Evolutionary conservation across 768 basidiomycete genomes (phyloP), one percentile per base, ranked within the genome.

Genomic region (Piloderma croceum): DNA sequence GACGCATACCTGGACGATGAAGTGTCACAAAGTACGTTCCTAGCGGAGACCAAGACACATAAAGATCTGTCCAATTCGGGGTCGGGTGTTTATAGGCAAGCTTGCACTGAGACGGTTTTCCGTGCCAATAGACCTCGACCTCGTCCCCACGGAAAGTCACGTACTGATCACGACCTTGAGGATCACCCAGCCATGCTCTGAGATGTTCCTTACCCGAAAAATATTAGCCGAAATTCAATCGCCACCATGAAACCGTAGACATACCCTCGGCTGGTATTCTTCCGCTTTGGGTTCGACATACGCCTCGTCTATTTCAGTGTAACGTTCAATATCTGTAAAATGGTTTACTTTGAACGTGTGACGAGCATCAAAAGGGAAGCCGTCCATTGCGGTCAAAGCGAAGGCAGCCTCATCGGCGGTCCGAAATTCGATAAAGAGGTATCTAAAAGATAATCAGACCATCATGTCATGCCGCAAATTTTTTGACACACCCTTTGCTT

Each of bases 51-150:
- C 96, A 99, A 22, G 87, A 84, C 15, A 91, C 83, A 63, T 94
- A 99, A 37, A 76, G 74, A 42, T 98, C 92, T 56, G 90, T 96
- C 91, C 96, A 97, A 58, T 87, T 85, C 89, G 90, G 53, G n/a
- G n/a, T 3, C 31, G 34, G 25, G 27, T 43, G 19, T 31, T 43
- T 48, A 47, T 48, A 17, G 56, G 36, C 84, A 33, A 86, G 54
- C 59, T 92, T 90, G 53, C 82, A 80, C 49, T 87, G 84, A 7
- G 88, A 90, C 36, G 87, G 84, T 51, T 90, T 88, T 36, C 90
- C 89, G 52, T 92, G 90, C 93, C 92, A 99, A 54, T 79, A 72
- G 51, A 99, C 81, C 49, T 83, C 74, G 38, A 93, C 89, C 48
- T 93, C 87, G 52, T 93, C 89, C 34, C 88, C 90, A 27, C 90